Evolutionary conservation across 129 eudicot genomes (phyloP).

Genomic region (Tagetes erecta): DNA sequence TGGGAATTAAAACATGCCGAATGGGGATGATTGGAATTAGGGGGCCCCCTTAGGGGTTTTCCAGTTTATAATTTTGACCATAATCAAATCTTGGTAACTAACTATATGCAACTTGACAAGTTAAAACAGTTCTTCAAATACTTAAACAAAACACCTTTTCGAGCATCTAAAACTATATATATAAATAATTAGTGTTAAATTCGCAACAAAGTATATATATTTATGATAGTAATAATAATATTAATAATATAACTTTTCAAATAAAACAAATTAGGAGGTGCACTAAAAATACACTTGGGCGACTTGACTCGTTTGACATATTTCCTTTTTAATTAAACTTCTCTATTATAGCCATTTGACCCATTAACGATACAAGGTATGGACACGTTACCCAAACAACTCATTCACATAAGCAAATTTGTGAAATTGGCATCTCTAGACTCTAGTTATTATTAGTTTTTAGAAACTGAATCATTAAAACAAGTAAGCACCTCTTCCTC

Average conservation of each 20-base stretch:
- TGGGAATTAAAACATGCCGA: neutral
- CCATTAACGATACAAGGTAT: neutral
- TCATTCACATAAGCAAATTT: neutral
- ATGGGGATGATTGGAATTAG: neutral
- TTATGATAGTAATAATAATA: neutral
- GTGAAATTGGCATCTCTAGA: neutral
- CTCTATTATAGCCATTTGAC: neutral
- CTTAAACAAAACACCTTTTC: neutral
- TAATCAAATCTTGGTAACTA: too few relatives aligned
- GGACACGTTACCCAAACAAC: neutral
- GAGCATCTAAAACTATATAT: neutral
- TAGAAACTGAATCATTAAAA: neutral
- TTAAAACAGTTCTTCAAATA: too few relatives aligned
- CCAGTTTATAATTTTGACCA: too few relatives aligned
- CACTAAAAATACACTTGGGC: too few relatives aligned
- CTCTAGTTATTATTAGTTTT: neutral
- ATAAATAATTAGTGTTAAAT: conserved; percentile 4
- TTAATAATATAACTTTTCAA: too few relatives aligned
- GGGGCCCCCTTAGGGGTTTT: too few relatives aligned
- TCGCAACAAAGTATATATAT: neutral
- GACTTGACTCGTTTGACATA: neutral
- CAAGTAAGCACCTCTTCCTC: conserved; percentile 44
- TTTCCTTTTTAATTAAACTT: neutral
- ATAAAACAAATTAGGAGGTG: neutral
- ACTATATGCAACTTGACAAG: too few relatives aligned